Conservation (phyloP, 2,329 filamentous ascomycete genomes). For the Didymella sp. region DNA sequence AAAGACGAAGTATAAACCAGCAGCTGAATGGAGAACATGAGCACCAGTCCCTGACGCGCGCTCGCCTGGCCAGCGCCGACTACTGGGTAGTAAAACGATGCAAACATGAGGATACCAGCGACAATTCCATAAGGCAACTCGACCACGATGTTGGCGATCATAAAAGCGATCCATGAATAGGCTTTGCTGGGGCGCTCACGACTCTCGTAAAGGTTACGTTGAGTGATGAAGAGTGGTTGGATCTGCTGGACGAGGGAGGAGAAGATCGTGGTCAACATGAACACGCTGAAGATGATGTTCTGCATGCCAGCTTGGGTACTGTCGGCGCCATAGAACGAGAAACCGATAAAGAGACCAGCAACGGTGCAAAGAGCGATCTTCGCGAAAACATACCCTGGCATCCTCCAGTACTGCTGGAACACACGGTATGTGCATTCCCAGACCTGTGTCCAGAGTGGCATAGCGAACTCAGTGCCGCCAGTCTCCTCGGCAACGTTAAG, state of each 20-base stretch:
- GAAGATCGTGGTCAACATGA: constrained; percentile 57
- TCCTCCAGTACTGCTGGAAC: constrained; percentile 57
- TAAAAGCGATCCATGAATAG: constrained; percentile 78
- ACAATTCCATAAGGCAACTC: constrained; percentile 73
- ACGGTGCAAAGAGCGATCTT: constrained; percentile 40
- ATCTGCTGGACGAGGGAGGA: constrained; percentile 62
- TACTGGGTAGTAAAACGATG: constrained; percentile 70
- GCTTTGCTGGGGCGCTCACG: constrained; percentile 70
- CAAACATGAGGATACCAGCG: constrained; percentile 68
- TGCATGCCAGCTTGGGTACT: constrained; percentile 53
- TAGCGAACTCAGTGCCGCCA: constrained; percentile 53
- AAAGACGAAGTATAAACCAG: constrained; percentile 76
- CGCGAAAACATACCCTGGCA: constrained; percentile 52
- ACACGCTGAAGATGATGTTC: constrained; percentile 58
- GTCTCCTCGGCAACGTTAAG: constrained; percentile 42
- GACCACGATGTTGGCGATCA: constrained; percentile 73
- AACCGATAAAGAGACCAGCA: constrained; percentile 47
- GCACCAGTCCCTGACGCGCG: constrained; percentile 63
- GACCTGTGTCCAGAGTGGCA: constrained; percentile 48
- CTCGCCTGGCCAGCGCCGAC: constrained; percentile 50
- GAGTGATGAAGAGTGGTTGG: constrained; percentile 65
- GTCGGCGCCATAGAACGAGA: constrained; percentile 53
- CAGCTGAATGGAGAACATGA: constrained; percentile 70
- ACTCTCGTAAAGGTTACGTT: constrained; percentile 65
- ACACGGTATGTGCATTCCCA: constrained; percentile 50